phyloP scores from a whole-genome alignment of 2,329 filamentous ascomycete genomes.

The Trichophaea hybrida region DNA sequence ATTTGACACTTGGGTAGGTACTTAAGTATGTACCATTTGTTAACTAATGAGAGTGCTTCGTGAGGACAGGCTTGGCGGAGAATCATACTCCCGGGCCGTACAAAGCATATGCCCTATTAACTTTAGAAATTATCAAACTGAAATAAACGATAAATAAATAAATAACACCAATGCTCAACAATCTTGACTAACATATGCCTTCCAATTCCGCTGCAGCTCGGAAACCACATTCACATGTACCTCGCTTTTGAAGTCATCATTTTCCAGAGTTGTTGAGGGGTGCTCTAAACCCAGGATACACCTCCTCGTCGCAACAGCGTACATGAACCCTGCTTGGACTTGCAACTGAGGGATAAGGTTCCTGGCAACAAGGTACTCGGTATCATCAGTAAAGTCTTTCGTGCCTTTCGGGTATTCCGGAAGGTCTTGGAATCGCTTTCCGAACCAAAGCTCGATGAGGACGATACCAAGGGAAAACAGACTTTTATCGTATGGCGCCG shows the following conservation, averaged over 20 bases:
- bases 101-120: too few species aligned
- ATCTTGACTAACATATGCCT: neutral
- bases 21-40: too few species aligned
- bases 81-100: too few species aligned
- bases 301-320: constrained; percentile 29
- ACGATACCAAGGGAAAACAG: constrained; percentile 30
- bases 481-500: constrained; percentile 20
- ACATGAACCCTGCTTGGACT: constrained; percentile 8
- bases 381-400: neutral
- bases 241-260: constrained; percentile 27
- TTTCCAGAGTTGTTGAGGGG: constrained; percentile 24
- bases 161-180: too few species aligned
- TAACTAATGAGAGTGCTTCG: too few species aligned
- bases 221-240: constrained; percentile 29
- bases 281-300: constrained; percentile 29
- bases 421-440: constrained; percentile 22
- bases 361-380: neutral
- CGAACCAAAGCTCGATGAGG: constrained; percentile 30
- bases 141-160: too few species aligned
- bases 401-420: too few species aligned
- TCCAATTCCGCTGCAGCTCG: constrained; percentile 28
- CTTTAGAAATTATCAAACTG: too few species aligned
- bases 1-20: too few species aligned
- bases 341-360: neutral
- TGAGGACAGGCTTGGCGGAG: too few species aligned